Base-by-base conservation (phyloP, 78 protist species). In the Cavenderia fasciculata region DNA sequence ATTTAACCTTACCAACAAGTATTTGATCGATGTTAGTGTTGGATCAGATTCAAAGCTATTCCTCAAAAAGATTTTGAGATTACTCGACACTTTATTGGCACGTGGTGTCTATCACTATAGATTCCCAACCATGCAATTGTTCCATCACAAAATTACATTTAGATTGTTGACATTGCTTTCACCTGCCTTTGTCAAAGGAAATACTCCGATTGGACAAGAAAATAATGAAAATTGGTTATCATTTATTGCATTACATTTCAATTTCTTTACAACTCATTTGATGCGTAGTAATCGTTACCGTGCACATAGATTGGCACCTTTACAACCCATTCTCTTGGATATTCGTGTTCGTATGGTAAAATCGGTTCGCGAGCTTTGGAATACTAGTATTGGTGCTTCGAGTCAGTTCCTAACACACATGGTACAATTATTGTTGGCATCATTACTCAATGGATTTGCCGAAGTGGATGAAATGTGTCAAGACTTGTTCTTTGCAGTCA, bases 401-500 rank as follows among this genome's bases (percentile, higher is more conserved):
- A 54, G 61, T 54, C 5, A 4, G 5, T 54, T 54, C 16, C 5
- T 6, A 4, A 4, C n/a, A 18, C 14, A 6, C 54, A 49, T 49
- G 54, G 54, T 49, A 14, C 54, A 12, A 49, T 14, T 49, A 18
- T 12, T 49, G 54, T 49, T 49, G 54, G 27, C 12, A 14, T 18
- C 54, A 18, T 14, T 49, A 14, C 14, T 49, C 27, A 14, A 12
- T 49, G 14, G 12, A 18, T 14, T 18, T 49, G 12, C 27, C 33
- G 44, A 68, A 25, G 78, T 82, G 11, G 61, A 82, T 68, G 90
- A 82, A 82, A 57, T 82, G 10, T 44, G 41, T 69, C 90, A 82
- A 68, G 74, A 82, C 33, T 23, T 68, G 19, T 82, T 82, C 70
- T 69, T 10, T 40, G 18, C 49, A 43, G 19, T 82, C n/a, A 56